Percentiles rank a stretch among this genome's conserved stretches.
phyloP scores from a whole-genome alignment of 2,329 filamentous ascomycete species.

The Ascochyta lentis region DNA sequence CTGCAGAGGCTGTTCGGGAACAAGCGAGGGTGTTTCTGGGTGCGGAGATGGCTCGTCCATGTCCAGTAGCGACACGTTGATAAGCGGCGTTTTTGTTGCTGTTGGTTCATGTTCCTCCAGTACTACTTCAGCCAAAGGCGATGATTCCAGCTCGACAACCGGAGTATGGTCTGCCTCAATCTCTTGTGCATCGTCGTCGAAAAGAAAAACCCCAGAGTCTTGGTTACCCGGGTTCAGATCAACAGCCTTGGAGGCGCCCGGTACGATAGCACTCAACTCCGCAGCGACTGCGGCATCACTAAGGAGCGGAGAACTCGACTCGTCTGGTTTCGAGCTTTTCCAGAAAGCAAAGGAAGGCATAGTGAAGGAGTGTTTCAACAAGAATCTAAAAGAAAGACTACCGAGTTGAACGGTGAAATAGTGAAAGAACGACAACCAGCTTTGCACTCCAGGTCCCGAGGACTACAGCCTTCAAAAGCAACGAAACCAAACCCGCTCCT shows the following conservation, averaged over 20 bases:
- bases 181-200: conserved; percentile 22
- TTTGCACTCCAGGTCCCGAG: neutral
- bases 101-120: neutral
- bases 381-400: neutral
- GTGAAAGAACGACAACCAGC: neutral
- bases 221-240: conserved; percentile 24
- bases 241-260: conserved; percentile 3
- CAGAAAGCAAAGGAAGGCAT: conserved; percentile 36
- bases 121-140: neutral
- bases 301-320: conserved; percentile 11
- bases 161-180: conserved; percentile 7
- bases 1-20: neutral
- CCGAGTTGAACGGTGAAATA: neutral
- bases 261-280: conserved; percentile 1
- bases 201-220: conserved; percentile 28
- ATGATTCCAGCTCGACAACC: neutral
- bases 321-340: conserved; percentile 25
- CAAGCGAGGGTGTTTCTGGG: conserved; percentile 1
- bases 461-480: neutral
- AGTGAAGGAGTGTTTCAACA: conserved; percentile 3
- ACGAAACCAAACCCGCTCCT: neutral
- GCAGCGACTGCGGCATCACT: conserved; percentile 10
- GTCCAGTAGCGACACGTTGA: neutral
- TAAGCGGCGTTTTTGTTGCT: neutral
- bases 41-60: neutral